A percentile compares a stretch with the other conserved stretches of the same genome.
These are phyloP conservation scores for Cardiosporidium cionae DNA, from an alignment of 169 alveolate genomes.

Conservation along the genomic window DNA sequence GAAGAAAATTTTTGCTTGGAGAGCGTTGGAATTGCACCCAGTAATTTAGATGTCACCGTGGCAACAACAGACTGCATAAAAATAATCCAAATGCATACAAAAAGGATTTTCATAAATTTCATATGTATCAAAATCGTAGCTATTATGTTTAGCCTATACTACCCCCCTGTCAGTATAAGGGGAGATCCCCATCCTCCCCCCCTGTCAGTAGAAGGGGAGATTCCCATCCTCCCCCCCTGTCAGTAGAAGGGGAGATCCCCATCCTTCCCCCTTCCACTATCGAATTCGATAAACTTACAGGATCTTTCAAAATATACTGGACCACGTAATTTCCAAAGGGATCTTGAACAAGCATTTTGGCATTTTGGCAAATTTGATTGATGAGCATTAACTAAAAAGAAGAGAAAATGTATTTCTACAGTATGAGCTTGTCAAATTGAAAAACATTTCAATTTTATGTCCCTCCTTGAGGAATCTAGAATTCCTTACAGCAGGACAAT, in stretches of 20 bases:
- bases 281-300: constrained; percentile 13
- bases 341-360: constrained; percentile 72
- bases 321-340: constrained; percentile 91
- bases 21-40: constrained; percentile 54
- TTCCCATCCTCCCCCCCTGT: neutral
- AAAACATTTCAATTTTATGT: no score
- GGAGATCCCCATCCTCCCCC: neutral
- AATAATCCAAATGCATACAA: neutral
- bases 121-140: neutral
- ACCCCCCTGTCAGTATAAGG: neutral
- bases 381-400: no score
- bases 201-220: neutral
- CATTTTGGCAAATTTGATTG: constrained; percentile 55
- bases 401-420: no score
- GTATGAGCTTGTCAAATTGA: no score
- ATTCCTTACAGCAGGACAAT: no score
- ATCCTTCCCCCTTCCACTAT: constrained; percentile 54
- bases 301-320: constrained; percentile 61
- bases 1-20: constrained; percentile 86
- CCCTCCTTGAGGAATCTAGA: neutral
- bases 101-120: neutral
- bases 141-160: neutral
- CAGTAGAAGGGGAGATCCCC: neutral
- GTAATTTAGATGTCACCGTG: constrained; percentile 26
- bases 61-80: neutral